Base-by-base conservation (phyloP, 2,329 filamentous ascomycete genomes). In the Cryphonectria naterciae region DNA sequence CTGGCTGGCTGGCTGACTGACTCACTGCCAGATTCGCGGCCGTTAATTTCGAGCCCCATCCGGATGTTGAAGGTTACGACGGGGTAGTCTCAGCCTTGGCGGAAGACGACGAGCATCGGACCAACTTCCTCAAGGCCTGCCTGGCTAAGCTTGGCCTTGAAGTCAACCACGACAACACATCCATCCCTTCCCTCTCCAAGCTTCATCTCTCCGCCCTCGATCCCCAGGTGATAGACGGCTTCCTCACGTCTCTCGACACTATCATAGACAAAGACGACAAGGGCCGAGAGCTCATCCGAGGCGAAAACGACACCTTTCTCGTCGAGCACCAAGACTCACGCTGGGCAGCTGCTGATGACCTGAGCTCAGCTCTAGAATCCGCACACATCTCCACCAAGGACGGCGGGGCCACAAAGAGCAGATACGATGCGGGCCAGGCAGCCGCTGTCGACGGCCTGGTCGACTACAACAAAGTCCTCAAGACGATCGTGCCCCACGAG, bases 261-360 rank as follows among this genome's bases (percentile, higher is more conserved):
- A 88, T 92, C 72, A 88, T 94, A 74, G 87, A 88, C 69, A 86
- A 83, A 39, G 88, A 92, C 66, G 87, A 70, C 0, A 46, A 90
- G 54, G 88, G 87, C 1, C 86, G 91, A 70, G 89, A 94, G 74
- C 90, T 91, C 76, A 91, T 98, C 77, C 91, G 89, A 75, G 94
- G 89, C 70, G 93, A 95, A 74, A 91, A 92, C 73, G 95, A 98
- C 76, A 92, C 88, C 0, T 98, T 98, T 78, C 89, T 90, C 68
- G 83, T 98, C 46, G 88, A 95, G 75, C 92, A 89, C 62, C 86
- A 89, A 6, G 85, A 86, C 15, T 89, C 88, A 1, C 82, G 85
- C 35, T 91, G 89, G 87, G 86, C 84, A 19, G 81, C 92, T 74
- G 81, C 92, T 74, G 82, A 82, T 39, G 83, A 85, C 32, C 78